phyloP scores from a whole-genome alignment of 805 yeast species.

The Wickerhamomyces queroliae region DNA sequence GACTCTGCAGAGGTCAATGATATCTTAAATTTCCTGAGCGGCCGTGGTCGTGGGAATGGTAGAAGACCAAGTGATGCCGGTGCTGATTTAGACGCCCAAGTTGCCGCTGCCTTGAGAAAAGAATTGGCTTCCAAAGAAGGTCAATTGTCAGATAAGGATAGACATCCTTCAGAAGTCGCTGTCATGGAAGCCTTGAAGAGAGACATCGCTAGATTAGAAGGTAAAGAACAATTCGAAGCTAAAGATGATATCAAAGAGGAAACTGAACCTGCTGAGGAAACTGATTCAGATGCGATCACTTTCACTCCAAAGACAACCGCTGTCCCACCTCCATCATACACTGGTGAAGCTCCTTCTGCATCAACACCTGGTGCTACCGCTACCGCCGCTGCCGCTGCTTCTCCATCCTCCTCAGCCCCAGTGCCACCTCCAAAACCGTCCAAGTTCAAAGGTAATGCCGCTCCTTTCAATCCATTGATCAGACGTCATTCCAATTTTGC shows the following conservation, averaged over 20 bases:
- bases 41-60: not conserved
- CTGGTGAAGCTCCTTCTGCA: not conserved
- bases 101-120: constrained; percentile 1
- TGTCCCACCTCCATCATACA: not conserved
- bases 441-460: constrained; percentile 1
- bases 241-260: not conserved
- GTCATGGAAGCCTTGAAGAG: not conserved
- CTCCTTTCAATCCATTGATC: constrained; percentile 8
- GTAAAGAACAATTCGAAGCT: constrained; percentile 1
- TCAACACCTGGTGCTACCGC: not conserved
- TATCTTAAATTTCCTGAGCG: not conserved
- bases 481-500: constrained; percentile 20
- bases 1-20: not conserved
- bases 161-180: not conserved
- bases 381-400: not conserved
- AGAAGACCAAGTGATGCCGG: constrained; percentile 1
- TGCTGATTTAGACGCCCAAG: not conserved
- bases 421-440: constrained; percentile 1
- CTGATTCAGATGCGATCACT: not conserved
- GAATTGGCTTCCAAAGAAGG: not conserved
- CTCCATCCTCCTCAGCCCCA: constrained; percentile 2
- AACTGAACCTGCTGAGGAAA: not conserved
- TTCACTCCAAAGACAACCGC: not conserved
- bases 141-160: not conserved
- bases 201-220: not conserved